Conservation (phyloP, 2,329 filamentous ascomycete genomes). For the Corinectria fuckeliana region DNA sequence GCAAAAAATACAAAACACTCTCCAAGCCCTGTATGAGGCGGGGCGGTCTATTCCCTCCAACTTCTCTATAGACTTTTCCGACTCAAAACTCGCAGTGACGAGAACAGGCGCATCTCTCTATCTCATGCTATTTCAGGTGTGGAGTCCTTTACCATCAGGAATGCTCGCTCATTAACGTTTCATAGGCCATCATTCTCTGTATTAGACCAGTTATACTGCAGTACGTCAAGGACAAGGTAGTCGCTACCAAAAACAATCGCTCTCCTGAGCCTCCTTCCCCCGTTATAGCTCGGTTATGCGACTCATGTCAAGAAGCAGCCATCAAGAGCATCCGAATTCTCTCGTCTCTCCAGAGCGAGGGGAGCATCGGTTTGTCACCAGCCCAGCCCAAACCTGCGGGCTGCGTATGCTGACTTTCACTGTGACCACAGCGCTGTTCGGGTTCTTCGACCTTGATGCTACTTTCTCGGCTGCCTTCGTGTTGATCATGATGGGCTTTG, state of each 20-base stretch:
- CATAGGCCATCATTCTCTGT: constrained; percentile 40
- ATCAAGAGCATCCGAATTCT: constrained; percentile 37
- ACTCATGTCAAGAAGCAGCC: constrained; percentile 37
- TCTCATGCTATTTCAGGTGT: constrained; percentile 37
- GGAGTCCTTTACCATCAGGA: not conserved
- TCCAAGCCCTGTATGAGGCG: constrained; percentile 31
- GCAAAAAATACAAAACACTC: constrained; percentile 30
- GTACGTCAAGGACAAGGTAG: constrained; percentile 39
- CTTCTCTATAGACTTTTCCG: constrained; percentile 32
- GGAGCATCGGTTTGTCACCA: constrained; percentile 28
- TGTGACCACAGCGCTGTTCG: constrained; percentile 29
- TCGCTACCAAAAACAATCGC: constrained; percentile 18
- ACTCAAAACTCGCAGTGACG: constrained; percentile 26
- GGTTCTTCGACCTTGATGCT: constrained; percentile 39
- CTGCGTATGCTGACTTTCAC: not conserved
- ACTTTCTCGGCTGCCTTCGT: constrained; percentile 40
- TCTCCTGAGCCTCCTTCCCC: constrained; percentile 22
- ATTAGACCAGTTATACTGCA: constrained; percentile 38
- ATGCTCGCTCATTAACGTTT: not conserved
- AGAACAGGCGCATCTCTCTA: constrained; percentile 38
- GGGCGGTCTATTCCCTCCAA: constrained; percentile 35
- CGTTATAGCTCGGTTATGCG: constrained; percentile 28
- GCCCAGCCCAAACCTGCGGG: too few species aligned
- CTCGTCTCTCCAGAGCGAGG: constrained; percentile 27
- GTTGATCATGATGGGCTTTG: constrained; percentile 38